Conservation (phyloP, 2,329 filamentous ascomycete genomes). For the Aspergillus neotritici region DNA sequence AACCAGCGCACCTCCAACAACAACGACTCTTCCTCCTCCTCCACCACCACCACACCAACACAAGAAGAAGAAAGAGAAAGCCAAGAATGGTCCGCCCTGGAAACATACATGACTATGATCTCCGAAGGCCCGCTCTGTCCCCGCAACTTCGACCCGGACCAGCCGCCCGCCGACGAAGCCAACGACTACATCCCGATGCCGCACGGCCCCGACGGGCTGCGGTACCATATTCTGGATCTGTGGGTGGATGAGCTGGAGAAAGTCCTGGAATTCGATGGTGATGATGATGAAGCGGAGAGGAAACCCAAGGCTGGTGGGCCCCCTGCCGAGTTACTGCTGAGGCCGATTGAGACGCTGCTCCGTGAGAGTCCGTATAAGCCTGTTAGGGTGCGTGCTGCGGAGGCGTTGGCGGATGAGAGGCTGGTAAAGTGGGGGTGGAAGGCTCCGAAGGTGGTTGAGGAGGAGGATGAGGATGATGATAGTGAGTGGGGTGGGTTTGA, state of each 20-base stretch:
- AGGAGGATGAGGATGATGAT: conserved; percentile 42
- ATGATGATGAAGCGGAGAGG: conserved; percentile 22
- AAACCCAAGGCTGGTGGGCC: conserved; percentile 35
- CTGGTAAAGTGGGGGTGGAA: conserved; percentile 56
- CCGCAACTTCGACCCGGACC: conserved; percentile 34
- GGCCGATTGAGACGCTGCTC: conserved; percentile 41
- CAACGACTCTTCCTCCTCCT: conserved; percentile 2
- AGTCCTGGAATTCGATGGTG: conserved; percentile 48
- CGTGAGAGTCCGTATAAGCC: conserved; percentile 61
- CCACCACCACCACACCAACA: not conserved
- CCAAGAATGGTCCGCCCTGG: conserved; percentile 28
- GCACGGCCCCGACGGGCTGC: conserved; percentile 72
- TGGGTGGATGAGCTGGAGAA: conserved; percentile 87
- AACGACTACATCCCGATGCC: conserved; percentile 32
- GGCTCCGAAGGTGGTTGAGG: conserved; percentile 36
- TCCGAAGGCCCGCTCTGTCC: conserved; percentile 38
- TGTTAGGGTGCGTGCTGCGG: conserved; percentile 63
- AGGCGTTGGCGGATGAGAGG: conserved; percentile 68
- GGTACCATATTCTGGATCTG: conserved; percentile 82
- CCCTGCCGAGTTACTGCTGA: conserved; percentile 35
- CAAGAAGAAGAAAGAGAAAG: conserved; percentile 16
- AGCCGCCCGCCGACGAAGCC: conserved; percentile 22
- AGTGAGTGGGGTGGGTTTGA: conserved; percentile 67
- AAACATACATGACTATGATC: conserved; percentile 36
- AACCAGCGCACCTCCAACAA: conserved; percentile 24